These are phyloP conservation scores for Penicillium mononematosum DNA, from an alignment of 495 filamentous ascomycete species.

Conservation along the genomic window DNA sequence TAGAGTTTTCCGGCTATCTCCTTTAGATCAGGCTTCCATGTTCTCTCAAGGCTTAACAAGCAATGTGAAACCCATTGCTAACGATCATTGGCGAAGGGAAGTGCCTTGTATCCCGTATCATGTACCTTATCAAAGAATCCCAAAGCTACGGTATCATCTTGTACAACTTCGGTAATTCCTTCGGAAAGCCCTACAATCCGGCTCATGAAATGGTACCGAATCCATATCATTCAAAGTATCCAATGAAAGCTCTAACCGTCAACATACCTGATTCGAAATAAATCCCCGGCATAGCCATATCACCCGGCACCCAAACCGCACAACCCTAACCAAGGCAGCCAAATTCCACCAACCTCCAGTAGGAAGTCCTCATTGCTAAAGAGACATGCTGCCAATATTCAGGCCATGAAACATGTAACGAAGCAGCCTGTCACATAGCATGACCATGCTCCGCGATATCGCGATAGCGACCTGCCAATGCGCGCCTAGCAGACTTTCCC, in stretches of 20 bases:
- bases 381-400: too few relatives aligned
- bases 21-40: background rate
- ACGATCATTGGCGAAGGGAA: background rate
- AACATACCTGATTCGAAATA: background rate
- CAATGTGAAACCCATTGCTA: background rate
- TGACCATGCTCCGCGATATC: slow-evolving; percentile 20
- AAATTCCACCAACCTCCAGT: background rate
- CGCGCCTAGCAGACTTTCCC: slow-evolving; percentile 28
- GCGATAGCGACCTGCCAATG: slow-evolving; percentile 16
- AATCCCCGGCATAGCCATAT: background rate
- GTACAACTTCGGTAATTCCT: background rate
- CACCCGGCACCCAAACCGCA: background rate
- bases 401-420: background rate
- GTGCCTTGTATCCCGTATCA: background rate
- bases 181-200: background rate
- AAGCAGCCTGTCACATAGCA: background rate
- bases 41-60: background rate
- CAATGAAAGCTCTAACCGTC: background rate
- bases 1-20: background rate
- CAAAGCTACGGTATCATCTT: background rate
- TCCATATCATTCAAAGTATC: background rate
- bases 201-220: background rate
- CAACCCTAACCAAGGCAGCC: background rate
- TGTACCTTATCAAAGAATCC: background rate
- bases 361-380: background rate